Percentiles rank a stretch among this genome's conserved stretches.
These are phyloP conservation scores for Alnus rubra DNA, from an alignment of 306 rosid species.

Conservation along the genomic window DNA sequence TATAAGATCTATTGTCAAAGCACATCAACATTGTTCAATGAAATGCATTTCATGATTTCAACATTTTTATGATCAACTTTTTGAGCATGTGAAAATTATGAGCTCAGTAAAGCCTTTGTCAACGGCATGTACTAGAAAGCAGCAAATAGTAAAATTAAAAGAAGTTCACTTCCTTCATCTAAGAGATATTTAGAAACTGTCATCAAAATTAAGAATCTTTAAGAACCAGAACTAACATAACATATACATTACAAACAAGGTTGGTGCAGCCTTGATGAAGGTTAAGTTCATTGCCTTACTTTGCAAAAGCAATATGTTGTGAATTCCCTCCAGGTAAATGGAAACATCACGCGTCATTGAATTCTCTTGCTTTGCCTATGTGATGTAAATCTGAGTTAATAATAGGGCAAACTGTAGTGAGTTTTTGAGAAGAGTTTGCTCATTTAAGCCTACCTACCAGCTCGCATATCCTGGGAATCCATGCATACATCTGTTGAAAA, in stretches of 20 bases:
- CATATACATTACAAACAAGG: conserved; percentile 24
- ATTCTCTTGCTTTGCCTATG: conserved; percentile 66
- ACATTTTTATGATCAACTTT: not conserved
- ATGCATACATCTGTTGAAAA: conserved; percentile 71
- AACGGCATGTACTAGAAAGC: not conserved
- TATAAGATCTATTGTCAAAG: not conserved
- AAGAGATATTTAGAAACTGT: not conserved
- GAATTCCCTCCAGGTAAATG: conserved; percentile 84
- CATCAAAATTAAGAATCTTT: conserved; percentile 10
- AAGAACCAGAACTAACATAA: conserved; percentile 31
- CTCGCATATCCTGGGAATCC: conserved; percentile 82
- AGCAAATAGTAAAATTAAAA: not conserved
- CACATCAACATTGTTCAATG: not conserved
- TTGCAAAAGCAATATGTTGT: conserved; percentile 64
- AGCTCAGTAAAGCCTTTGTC: not conserved
- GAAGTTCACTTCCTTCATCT: conserved; percentile 3
- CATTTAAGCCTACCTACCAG: conserved; percentile 58
- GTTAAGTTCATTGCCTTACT: conserved; percentile 56
- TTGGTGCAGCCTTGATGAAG: conserved; percentile 19
- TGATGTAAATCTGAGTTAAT: conserved; percentile 30
- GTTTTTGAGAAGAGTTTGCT: conserved; percentile 24
- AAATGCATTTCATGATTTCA: not conserved
- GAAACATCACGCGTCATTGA: conserved; percentile 50
- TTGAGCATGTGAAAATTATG: not conserved
- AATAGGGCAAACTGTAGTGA: conserved; percentile 21